Evolutionary conservation across 768 basidiomycete species (phyloP).

Genomic region (Trametes cinnabarina): DNA sequence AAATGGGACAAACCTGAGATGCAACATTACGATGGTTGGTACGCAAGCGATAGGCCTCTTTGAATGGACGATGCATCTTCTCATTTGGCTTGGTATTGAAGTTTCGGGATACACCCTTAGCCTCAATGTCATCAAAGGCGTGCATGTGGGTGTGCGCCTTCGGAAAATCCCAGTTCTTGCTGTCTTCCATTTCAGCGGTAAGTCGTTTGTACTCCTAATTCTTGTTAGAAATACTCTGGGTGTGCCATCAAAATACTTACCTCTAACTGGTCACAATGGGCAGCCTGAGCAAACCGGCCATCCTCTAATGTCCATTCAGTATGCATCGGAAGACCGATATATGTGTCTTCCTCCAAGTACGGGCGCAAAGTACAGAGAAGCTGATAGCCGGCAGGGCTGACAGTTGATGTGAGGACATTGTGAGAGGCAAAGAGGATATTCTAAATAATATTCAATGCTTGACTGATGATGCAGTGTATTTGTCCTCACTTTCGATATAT

Average conservation of each 20-base stretch:
- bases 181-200: neutral
- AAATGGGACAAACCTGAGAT: neutral
- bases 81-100: constrained; percentile 18
- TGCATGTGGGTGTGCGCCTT: constrained; percentile 8
- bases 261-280: neutral
- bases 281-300: neutral
- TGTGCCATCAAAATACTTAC: neutral
- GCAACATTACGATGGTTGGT: neutral
- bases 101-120: constrained; percentile 11
- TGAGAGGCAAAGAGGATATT: neutral
- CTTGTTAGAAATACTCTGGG: neutral
- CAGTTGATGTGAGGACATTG: neutral
- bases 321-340: neutral
- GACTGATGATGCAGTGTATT: too few species aligned
- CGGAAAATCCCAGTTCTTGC: constrained; percentile 17
- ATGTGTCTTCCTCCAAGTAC: neutral
- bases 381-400: neutral
- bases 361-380: neutral
- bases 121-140: constrained; percentile 8
- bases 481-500: constrained; percentile 2
- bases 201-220: neutral
- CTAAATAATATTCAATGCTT: neutral
- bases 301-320: neutral
- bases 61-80: constrained; percentile 8
- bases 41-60: neutral